Evolutionary conservation across 345 rosid species (phyloP).

Genomic region (Litchi chinensis): DNA sequence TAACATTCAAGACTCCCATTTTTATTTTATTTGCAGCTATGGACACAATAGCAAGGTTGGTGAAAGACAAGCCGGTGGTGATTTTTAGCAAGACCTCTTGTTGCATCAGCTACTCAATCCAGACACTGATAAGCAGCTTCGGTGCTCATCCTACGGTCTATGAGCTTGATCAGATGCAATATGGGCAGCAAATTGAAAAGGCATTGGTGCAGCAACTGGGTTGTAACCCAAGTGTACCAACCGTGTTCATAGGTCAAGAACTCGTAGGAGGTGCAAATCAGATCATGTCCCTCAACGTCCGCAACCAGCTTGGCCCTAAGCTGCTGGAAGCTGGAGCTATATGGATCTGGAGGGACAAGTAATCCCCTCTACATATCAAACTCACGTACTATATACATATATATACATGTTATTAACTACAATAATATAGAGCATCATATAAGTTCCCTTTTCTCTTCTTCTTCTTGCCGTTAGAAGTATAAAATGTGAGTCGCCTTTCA

Average conservation of each 20-base stretch:
- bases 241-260: slow-evolving; percentile 77
- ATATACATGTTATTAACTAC: too few species aligned
- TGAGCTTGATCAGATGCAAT: slow-evolving; percentile 65
- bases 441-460: background rate
- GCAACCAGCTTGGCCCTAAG: slow-evolving; percentile 59
- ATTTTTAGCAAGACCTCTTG: slow-evolving; percentile 85
- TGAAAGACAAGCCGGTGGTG: slow-evolving; percentile 77
- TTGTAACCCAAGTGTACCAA: slow-evolving; percentile 62
- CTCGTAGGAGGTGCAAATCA: slow-evolving; percentile 78
- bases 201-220: slow-evolving; percentile 61
- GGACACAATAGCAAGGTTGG: slow-evolving; percentile 50
- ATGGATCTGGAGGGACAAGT: slow-evolving; percentile 52
- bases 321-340: slow-evolving; percentile 84
- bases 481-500: background rate
- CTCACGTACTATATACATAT: background rate
- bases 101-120: slow-evolving; percentile 72
- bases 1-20: background rate
- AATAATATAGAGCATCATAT: background rate
- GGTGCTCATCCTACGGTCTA: slow-evolving; percentile 76
- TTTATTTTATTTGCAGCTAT: slow-evolving; percentile 24
- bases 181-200: slow-evolving; percentile 58
- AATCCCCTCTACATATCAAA: background rate
- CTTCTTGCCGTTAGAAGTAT: background rate
- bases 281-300: slow-evolving; percentile 70
- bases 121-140: slow-evolving; percentile 59